Evolutionary conservation across 2,329 filamentous ascomycete species (phyloP).

Genomic region (Aspergillus flavus): DNA sequence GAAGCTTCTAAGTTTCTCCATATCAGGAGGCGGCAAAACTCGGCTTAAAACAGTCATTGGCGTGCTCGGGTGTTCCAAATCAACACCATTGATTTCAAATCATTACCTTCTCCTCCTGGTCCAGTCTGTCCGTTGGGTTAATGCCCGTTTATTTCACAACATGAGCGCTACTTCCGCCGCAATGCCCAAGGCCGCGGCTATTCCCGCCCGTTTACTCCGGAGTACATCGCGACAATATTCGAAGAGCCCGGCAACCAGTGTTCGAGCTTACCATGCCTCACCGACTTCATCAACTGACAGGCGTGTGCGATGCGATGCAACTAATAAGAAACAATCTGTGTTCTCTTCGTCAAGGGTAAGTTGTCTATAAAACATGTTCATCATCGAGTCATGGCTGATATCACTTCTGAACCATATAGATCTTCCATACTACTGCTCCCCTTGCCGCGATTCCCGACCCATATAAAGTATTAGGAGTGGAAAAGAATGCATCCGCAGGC

Average conservation of each 20-base stretch:
- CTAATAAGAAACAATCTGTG: slow-evolving; percentile 27
- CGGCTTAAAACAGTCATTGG: neutral
- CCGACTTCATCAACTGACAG: slow-evolving; percentile 27
- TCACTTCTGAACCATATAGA: slow-evolving; percentile 26
- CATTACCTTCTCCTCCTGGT: neutral
- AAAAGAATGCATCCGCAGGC: slow-evolving; percentile 73
- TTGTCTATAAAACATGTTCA: slow-evolving; percentile 6
- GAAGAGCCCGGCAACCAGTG: slow-evolving; percentile 31
- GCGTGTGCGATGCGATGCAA: slow-evolving; percentile 29
- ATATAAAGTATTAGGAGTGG: slow-evolving; percentile 83
- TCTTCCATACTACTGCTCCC: slow-evolving; percentile 49
- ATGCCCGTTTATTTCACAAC: slow-evolving; percentile 24
- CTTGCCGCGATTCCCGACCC: slow-evolving; percentile 79
- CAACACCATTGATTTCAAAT: slow-evolving; percentile 6
- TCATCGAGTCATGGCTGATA: slow-evolving; percentile 8
- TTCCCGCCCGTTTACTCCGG: slow-evolving; percentile 47
- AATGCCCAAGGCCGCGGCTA: slow-evolving; percentile 46
- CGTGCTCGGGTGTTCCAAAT: neutral
- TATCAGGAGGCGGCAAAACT: slow-evolving; percentile 25
- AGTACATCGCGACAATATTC: slow-evolving; percentile 41
- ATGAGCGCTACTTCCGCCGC: slow-evolving; percentile 45
- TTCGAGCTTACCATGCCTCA: slow-evolving; percentile 40
- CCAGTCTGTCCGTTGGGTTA: slow-evolving; percentile 6
- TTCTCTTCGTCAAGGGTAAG: slow-evolving; percentile 36
- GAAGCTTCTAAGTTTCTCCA: slow-evolving; percentile 32